Percentiles rank a stretch among this genome's conserved stretches.
phyloP scores from a whole-genome alignment of 768 basidiomycete species.

The Phallus indusiatus region DNA sequence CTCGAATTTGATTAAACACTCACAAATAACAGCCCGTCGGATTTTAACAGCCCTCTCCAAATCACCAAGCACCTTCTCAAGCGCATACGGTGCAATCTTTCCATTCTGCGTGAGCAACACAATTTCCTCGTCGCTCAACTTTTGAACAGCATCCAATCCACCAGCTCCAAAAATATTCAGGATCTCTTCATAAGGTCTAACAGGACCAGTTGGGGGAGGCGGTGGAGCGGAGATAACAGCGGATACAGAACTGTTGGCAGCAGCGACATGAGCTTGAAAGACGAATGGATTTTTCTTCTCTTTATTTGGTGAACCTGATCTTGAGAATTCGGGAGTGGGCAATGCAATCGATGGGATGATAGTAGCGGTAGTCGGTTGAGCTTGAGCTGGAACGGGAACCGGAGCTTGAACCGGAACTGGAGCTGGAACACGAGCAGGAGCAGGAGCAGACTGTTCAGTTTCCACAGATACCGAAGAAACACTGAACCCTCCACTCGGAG shows the following conservation, averaged over 20 bases:
- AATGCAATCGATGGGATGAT: neutral
- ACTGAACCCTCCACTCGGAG: neutral
- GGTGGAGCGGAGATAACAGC: constrained; percentile 16
- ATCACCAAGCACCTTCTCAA: constrained; percentile 92
- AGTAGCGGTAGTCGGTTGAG: neutral
- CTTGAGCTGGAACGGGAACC: neutral
- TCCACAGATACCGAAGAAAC: neutral
- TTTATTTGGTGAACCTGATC: neutral
- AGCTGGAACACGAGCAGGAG: neutral
- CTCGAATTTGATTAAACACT: constrained; percentile 26
- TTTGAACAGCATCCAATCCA: constrained; percentile 49
- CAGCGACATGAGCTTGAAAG: neutral
- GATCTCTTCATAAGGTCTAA: constrained; percentile 65
- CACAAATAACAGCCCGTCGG: constrained; percentile 83
- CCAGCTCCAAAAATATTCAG: constrained; percentile 72
- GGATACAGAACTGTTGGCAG: constrained; percentile 22
- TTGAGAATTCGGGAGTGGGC: neutral
- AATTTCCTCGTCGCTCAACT: constrained; percentile 86
- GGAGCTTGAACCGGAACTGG: neutral
- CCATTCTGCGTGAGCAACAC: constrained; percentile 81
- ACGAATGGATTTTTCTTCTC: neutral
- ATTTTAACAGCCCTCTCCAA: constrained; percentile 80
- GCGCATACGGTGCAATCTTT: constrained; percentile 89
- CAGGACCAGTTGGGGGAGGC: constrained; percentile 15
- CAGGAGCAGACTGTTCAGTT: neutral